These are phyloP conservation scores for Thalassia testudinum DNA, from an alignment of 116 monocot genomes.

Conservation along the genomic window DNA sequence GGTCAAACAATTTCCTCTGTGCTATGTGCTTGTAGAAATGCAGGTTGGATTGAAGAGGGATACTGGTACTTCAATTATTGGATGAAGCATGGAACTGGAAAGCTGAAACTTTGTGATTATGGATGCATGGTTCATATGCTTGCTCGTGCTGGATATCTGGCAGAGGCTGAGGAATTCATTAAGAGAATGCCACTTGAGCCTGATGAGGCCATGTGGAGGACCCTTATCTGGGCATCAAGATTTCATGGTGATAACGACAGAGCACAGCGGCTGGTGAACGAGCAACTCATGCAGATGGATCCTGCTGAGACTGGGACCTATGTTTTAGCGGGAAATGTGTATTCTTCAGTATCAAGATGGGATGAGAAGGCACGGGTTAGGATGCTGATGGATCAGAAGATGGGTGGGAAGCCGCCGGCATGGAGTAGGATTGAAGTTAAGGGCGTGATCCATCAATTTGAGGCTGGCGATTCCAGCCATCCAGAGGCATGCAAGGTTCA, in stretches of 20 bases:
- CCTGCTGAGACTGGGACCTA: constrained; percentile 8
- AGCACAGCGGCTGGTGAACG: constrained; percentile 15
- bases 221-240: constrained; percentile 25
- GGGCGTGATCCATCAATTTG: constrained; percentile 28
- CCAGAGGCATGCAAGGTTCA: constrained; percentile 22
- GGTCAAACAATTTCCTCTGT: constrained; percentile 17
- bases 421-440: constrained; percentile 29
- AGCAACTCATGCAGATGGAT: constrained; percentile 9
- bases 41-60: constrained; percentile 23
- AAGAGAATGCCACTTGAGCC: constrained; percentile 26
- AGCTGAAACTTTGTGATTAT: constrained; percentile 27
- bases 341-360: constrained; percentile 18
- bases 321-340: constrained; percentile 21
- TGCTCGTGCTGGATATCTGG: constrained; percentile 23
- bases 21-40: constrained; percentile 29
- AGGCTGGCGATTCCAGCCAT: constrained; percentile 24
- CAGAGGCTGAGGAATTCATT: constrained; percentile 28
- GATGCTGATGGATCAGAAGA: constrained; percentile 14
- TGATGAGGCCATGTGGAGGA: constrained; percentile 33
- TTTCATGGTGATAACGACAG: constrained; percentile 20
- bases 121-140: constrained; percentile 48
- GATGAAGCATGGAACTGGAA: constrained; percentile 7
- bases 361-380: constrained; percentile 13
- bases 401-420: constrained; percentile 15
- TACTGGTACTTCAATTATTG: constrained; percentile 13